Percentiles rank a stretch among this genome's conserved stretches.
Evolutionary conservation across 73 alveolate genomes (phyloP).

Genomic region (Paramecium sonneborni): DNA sequence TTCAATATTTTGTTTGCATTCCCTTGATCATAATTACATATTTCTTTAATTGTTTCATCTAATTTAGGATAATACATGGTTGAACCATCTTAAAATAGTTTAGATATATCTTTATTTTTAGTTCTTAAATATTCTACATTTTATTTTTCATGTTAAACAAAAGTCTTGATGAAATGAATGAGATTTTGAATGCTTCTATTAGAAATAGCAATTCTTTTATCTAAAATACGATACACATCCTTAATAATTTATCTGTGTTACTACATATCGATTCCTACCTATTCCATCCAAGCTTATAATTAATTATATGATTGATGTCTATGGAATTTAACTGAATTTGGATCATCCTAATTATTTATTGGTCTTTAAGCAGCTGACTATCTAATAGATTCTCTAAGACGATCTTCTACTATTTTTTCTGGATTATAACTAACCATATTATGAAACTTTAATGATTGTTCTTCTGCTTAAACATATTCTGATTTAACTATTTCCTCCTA

Average conservation of each 20-base stretch:
- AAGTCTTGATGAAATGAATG: not conserved
- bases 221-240: not conserved
- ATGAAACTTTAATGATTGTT: not conserved
- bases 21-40: constrained; percentile 43
- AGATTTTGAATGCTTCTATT: constrained; percentile 33
- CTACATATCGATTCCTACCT: not conserved
- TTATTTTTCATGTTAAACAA: constrained; percentile 42
- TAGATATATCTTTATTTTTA: not conserved
- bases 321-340: not conserved
- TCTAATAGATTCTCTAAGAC: not conserved
- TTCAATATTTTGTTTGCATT: not conserved
- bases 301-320: not conserved
- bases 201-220: constrained; percentile 2
- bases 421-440: constrained; percentile 40
- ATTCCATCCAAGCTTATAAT: constrained; percentile 8
- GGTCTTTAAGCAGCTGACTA: not conserved
- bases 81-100: not conserved
- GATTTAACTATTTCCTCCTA: constrained; percentile 30
- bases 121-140: constrained; percentile 11
- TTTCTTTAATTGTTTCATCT: not conserved
- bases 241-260: constrained; percentile 27
- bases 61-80: not conserved
- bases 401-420: not conserved
- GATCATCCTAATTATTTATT: not conserved
- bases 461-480: not conserved